Base-by-base conservation (phyloP, 371 early-diverging fungal genomes). In the Lichtheimia corymbifera region DNA sequence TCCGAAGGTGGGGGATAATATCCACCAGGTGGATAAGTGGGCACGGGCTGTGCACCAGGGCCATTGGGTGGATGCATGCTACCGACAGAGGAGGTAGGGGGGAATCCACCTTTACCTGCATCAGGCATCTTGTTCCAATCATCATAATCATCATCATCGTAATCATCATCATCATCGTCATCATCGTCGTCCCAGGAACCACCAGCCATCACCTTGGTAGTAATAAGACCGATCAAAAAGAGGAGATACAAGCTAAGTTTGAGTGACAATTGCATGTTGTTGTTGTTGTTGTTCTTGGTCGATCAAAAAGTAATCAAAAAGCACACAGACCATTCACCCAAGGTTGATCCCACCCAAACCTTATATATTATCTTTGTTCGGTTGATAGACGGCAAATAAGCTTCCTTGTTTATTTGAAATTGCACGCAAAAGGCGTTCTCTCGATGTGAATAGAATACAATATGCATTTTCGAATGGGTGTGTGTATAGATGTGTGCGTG, bases 181-280 rank as follows among this genome's bases (percentile, higher is more conserved):
- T 50, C 51, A 30, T 59, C 42, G 0, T 50, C 35, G 51, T 59
- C 30, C 51, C 40, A 50, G 51, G 50, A 35, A 51, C 50, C 35
- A 18, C 59, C 50, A 51, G 41, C 59, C 35, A 51, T 14, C 17
- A 50, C 59, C 20, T 59, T 59, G 41, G n/a, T 17, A 14, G 59
- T 18, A 20, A 58, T 17, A 14, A 58, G 27, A 41, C 50, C 35
- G 18, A 58, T 50, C 25, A 58, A 24, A 4, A 58, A 30, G 50
- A 50, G 25, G 12, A 59, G 20, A 13, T 50, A 59, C 24, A 59
- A 25, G 25, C 51, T 59, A 15, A 51, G 28, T 49, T 47, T 57
- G 49, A 57, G 4, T 5, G 49, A 22, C 15, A 18, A 12, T 12
- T 17, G 58, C 44, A 57, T 57, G 1, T 49, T 18, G 15, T 20